Conservation (phyloP, 202 grass and related monocot species). For the Carex arenaria region DNA sequence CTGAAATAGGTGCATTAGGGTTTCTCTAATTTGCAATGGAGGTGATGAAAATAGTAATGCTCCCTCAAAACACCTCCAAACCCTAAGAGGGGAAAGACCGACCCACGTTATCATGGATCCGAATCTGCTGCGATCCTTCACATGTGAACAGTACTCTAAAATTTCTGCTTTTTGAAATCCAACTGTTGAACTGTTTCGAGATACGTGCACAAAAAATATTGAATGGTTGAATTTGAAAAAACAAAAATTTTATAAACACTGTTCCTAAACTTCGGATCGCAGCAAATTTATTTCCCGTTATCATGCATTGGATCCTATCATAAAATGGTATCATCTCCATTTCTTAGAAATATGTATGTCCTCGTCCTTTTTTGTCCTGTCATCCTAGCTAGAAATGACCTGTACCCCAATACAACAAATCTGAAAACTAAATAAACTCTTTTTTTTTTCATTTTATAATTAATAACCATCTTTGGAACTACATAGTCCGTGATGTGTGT, state of each 20-base stretch:
- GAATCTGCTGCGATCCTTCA: too few species aligned
- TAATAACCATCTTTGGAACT: neutral
- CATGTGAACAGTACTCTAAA: too few species aligned
- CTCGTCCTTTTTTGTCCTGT: neutral
- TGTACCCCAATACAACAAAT: neutral
- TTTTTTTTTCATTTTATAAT: neutral
- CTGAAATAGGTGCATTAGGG: neutral
- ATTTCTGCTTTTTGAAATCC: too few species aligned
- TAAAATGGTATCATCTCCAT: neutral
- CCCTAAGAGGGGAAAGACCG: constrained; percentile 2
- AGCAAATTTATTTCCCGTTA: too few species aligned
- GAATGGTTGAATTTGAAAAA: too few species aligned
- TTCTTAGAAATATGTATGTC: neutral
- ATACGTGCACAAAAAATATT: too few species aligned
- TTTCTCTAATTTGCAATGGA: neutral
- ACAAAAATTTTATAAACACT: too few species aligned
- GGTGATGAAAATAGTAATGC: neutral
- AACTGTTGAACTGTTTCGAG: too few species aligned
- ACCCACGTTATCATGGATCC: neutral
- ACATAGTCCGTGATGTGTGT: too few species aligned
- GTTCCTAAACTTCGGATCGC: too few species aligned
- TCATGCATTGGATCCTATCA: neutral
- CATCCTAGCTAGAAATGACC: neutral
- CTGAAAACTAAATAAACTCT: neutral
- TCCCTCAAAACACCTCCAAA: constrained; percentile 1